These are phyloP conservation scores for Lichtheimia corymbifera DNA, from an alignment of 371 early-diverging fungal genomes.

Conservation along the genomic window DNA sequence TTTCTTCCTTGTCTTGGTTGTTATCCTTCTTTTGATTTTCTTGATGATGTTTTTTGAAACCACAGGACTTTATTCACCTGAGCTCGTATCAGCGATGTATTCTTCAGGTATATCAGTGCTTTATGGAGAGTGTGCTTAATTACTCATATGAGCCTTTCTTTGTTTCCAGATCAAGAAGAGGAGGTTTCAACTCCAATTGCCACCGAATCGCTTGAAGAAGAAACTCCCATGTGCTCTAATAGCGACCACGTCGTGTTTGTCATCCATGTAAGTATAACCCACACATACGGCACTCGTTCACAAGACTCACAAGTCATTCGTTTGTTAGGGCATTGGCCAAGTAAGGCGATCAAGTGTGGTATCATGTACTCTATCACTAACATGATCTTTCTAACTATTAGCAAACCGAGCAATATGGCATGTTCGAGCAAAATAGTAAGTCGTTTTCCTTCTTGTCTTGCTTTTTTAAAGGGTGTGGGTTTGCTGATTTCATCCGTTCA, in stretches of 20 bases:
- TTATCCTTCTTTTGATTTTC: background rate
- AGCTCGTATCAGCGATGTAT: conserved; percentile 16
- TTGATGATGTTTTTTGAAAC: conserved; percentile 41
- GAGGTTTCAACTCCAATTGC: background rate
- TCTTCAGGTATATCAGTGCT: conserved; percentile 5
- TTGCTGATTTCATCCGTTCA: conserved; percentile 1
- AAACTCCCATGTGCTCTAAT: background rate
- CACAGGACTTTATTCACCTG: conserved; percentile 35
- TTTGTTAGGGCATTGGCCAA: conserved; percentile 63
- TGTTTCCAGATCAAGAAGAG: too few relatives aligned
- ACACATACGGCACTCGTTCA: background rate
- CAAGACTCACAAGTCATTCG: background rate
- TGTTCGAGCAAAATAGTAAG: conserved; percentile 56
- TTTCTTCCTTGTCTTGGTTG: conserved; percentile 6
- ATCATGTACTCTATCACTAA: background rate
- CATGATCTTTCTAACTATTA: conserved; percentile 6
- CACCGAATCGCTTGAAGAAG: background rate
- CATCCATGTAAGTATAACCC: conserved; percentile 50
- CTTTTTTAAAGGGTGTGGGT: too few relatives aligned
- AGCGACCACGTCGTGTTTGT: conserved; percentile 57
- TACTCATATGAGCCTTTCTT: too few relatives aligned
- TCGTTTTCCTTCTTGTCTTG: background rate
- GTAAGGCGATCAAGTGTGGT: conserved; percentile 12
- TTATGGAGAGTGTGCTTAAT: too few relatives aligned
- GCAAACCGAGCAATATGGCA: conserved; percentile 60